Evolutionary conservation across 2,329 filamentous ascomycete species (phyloP), one percentile per base, ranked within the genome.

Genomic region (Trichoderma harzianum): DNA sequence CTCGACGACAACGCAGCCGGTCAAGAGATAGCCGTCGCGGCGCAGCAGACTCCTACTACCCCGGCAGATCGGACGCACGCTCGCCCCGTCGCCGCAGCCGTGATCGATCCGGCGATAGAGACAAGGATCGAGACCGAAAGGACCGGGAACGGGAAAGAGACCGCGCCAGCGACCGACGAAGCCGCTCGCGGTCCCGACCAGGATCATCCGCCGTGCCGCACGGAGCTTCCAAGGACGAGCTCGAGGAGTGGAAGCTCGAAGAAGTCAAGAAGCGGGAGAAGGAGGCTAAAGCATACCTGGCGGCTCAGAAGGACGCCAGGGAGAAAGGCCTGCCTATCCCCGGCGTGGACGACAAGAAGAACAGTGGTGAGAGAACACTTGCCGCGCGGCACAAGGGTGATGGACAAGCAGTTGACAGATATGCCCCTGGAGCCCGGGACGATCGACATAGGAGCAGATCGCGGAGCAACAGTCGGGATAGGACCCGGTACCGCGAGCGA

Each of bases 271-370:
- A 89, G 77, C 86, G 89, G 65, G 88, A 90, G 78, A 86, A 86
- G 74, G 89, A 91, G 78, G 89, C 89, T 51, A 90, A 90, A 78
- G 88, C 88, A 5, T 91, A 91, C 75, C 81, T 90, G 47, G 88
- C 88, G 7, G 88, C 88, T 3, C 88, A 90, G 75, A 86, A 87
- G 73, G 88, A 90, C 74, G 88, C 89, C 36, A 84, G 87, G 34
- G 85, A 85, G 62, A 90, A 90, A 77, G 88, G 88, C 10, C 78
- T 89, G 53, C 87, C 88, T 1, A 80, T 89, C 24, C 87, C 87
- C 0, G 86, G 87, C n/a, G 81, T 88, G n/a, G 86, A 88, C 68
- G 87, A 88, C 74, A 85, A 83, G 74, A 82, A 81, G 73, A 83
- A 81, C 65, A 78, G 79, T 7, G 83, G 82, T 21, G 85, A 86